Conservation (phyloP, 176 grass and related monocot genomes). For the Oryza glaberrima region DNA sequence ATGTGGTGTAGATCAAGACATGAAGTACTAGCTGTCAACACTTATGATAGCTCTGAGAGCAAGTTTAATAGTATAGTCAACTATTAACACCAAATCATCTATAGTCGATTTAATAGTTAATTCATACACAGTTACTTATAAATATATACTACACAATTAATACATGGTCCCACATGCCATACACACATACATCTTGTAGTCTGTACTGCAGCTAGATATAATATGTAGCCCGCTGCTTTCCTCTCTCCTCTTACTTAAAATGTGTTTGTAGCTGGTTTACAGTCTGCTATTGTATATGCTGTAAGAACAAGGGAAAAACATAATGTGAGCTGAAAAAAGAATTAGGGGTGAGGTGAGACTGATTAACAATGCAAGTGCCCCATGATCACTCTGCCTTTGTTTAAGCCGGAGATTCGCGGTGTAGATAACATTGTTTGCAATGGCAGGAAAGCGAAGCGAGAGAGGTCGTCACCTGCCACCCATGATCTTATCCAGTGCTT, state of each 20-base stretch:
- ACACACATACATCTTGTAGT: no score
- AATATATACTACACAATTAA: no score
- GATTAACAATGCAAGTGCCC: slow-evolving; percentile 24
- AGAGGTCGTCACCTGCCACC: background rate
- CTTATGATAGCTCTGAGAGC: slow-evolving; percentile 7
- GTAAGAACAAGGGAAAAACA: slow-evolving; percentile 22
- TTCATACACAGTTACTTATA: no score
- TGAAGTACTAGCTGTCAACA: slow-evolving; percentile 32
- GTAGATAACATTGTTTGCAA: slow-evolving; percentile 40
- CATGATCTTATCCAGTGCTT: slow-evolving; percentile 41
- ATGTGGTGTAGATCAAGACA: background rate
- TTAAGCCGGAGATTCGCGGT: slow-evolving; percentile 42
- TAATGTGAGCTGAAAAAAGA: background rate
- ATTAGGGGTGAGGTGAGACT: background rate
- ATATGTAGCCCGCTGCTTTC: no score
- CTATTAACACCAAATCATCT: no score
- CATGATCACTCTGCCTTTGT: slow-evolving; percentile 15
- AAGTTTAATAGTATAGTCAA: background rate
- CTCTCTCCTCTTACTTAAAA: no score
- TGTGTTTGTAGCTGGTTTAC: no score
- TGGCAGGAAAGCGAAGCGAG: slow-evolving; percentile 6
- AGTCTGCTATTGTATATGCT: background rate
- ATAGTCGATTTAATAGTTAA: no score
- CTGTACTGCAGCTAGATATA: no score
- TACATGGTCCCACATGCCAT: no score